Evolutionary conservation across 2,329 filamentous ascomycete genomes (phyloP).

Genomic region (Bipolaris sorokiniana): DNA sequence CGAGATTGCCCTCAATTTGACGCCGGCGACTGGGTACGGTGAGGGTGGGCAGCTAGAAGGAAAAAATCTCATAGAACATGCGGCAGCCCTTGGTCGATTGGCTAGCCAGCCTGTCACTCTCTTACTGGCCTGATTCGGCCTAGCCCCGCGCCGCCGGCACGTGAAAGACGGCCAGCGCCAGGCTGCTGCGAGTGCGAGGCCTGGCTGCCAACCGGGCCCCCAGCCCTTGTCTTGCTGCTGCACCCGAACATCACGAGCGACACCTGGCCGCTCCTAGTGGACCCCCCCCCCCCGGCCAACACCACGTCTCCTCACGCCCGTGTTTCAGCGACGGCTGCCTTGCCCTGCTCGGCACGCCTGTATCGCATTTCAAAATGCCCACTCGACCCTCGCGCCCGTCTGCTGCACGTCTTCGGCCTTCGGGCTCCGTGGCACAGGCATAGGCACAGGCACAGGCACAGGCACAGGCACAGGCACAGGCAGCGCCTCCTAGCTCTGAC

Average conservation of each 20-base stretch:
- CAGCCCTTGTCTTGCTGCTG: background rate
- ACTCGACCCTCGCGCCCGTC: background rate
- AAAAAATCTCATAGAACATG: conserved; percentile 5
- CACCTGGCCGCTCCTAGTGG: background rate
- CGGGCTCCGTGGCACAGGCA: too few relatives aligned
- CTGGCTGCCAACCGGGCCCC: background rate
- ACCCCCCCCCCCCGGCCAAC: background rate
- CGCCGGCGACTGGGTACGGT: conserved; percentile 10
- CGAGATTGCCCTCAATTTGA: conserved; percentile 1
- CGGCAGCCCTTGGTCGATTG: background rate
- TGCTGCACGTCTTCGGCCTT: background rate
- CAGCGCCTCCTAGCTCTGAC: background rate
- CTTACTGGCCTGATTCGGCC: background rate
- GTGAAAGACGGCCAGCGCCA: background rate
- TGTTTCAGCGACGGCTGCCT: background rate
- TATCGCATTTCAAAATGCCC: background rate
- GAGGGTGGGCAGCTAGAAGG: conserved; percentile 1
- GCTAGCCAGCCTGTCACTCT: conserved; percentile 1
- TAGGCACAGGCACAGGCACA: background rate
- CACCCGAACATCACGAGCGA: background rate
- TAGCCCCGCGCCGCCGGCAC: conserved; percentile 1
- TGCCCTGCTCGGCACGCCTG: background rate
- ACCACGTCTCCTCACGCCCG: background rate
- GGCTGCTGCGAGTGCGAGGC: too few relatives aligned
- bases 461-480: too few relatives aligned